Evolutionary conservation across 1,284 basidiomycete genomes (phyloP), one percentile per base, ranked within the genome.

Genomic region (Fomes fomentarius): DNA sequence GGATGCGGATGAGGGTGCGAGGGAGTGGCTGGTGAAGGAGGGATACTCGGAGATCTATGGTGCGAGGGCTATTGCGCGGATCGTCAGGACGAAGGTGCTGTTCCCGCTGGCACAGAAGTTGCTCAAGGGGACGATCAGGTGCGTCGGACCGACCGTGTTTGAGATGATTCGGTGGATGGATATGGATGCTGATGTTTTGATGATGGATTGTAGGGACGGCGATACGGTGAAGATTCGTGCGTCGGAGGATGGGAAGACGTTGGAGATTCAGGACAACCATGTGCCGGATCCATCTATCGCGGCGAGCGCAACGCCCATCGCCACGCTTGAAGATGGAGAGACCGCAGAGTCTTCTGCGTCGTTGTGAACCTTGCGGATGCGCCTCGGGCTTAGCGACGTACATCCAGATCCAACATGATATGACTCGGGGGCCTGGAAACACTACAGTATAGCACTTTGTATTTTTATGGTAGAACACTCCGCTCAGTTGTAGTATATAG

Each of bases 1-100:
- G 30, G 82, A 93, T 46, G 84, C 94, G 2, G 83, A 87, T 52
- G 74, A 79, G 0, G 73, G 71, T 1, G 89, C 92, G 2, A 75
- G 77, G 37, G 75, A 81, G 3, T 94, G 90, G 91, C 78, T 98
- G 6, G 91, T 89, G 0, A 67, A 82, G 57, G 77, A 86, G 51
- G 96, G 96, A 0, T 96, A 94, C 71, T 92, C 92, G 12, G 85
- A 93, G 44, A 71, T 87, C 21, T 98, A 95, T 70, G 89, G 95
- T 17, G 95, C 94, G 0, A 79, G 95, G 26, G 90, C 92, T 11
- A 90, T 94, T 50, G 87, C 87, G 25, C 76, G 91, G 22, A 83
- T 93, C n/a, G 87, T 94, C 9, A 77, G 89, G 54, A 87, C 85
- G 52, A 82, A 89, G 63, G 86, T 94, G 10, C 70, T 93, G 33